Evolutionary conservation across 768 basidiomycete genomes (phyloP).

Genomic region (Imleria badia): DNA sequence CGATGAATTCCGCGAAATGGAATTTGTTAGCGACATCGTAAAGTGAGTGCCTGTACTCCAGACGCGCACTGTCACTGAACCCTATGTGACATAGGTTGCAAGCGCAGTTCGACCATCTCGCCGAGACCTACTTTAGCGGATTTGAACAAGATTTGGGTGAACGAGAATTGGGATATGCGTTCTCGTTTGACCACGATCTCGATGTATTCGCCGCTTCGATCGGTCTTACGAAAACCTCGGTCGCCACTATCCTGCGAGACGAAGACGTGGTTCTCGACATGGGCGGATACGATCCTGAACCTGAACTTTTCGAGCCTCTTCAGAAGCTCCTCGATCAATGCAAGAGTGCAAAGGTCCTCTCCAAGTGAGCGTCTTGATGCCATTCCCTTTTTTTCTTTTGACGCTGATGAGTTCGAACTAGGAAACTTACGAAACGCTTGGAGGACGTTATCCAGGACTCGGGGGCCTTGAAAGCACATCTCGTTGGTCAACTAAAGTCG

Average conservation of each 20-base stretch:
- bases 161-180: constrained; percentile 79
- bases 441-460: constrained; percentile 77
- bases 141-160: constrained; percentile 90
- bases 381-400: neutral
- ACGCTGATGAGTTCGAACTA: constrained; percentile 30
- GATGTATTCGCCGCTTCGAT: constrained; percentile 94
- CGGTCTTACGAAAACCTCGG: constrained; percentile 84
- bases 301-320: constrained; percentile 78
- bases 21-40: constrained; percentile 86
- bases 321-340: constrained; percentile 81
- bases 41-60: constrained; percentile 58
- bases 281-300: constrained; percentile 71
- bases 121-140: constrained; percentile 80
- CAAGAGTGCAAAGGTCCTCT: constrained; percentile 74
- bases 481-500: constrained; percentile 70
- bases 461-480: constrained; percentile 65
- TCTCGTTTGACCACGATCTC: constrained; percentile 85
- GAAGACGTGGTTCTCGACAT: constrained; percentile 74
- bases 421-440: constrained; percentile 85
- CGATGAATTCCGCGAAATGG: constrained; percentile 91
- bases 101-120: constrained; percentile 90
- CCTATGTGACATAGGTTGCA: constrained; percentile 61
- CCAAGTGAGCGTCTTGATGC: constrained; percentile 52
- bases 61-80: neutral
- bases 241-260: constrained; percentile 71